Percentiles rank a stretch among this genome's conserved stretches.
phyloP scores from a whole-genome alignment of 768 basidiomycete species.

The Macrocybe gigantea region DNA sequence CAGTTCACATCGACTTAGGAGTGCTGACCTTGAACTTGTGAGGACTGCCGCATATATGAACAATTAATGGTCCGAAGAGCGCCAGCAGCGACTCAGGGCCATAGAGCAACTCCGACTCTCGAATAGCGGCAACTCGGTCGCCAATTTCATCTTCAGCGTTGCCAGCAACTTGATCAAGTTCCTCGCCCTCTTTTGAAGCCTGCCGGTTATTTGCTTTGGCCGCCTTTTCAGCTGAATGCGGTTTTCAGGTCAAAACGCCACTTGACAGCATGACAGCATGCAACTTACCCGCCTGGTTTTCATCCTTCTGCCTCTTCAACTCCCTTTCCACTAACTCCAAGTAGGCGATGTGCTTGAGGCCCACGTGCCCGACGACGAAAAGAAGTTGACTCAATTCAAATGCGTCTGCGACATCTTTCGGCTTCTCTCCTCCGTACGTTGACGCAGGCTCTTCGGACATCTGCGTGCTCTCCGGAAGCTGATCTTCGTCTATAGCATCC shows the following conservation, averaged over 20 bases:
- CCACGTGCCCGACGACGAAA: slow-evolving; percentile 93
- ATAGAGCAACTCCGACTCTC: slow-evolving; percentile 85
- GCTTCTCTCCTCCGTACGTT: slow-evolving; percentile 21
- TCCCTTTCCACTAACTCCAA: slow-evolving; percentile 94
- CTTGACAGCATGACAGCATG: neutral
- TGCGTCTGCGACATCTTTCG: slow-evolving; percentile 66
- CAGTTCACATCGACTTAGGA: neutral
- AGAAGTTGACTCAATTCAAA: slow-evolving; percentile 91
- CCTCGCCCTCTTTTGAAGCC: slow-evolving; percentile 63
- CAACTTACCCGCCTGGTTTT: slow-evolving; percentile 65
- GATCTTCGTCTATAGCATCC: slow-evolving; percentile 55
- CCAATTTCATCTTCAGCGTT: slow-evolving; percentile 99
- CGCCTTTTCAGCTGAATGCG: slow-evolving; percentile 51
- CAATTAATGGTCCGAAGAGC: slow-evolving; percentile 84
- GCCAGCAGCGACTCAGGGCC: slow-evolving; percentile 77
- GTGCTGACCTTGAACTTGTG: slow-evolving; percentile 78
- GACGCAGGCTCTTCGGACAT: slow-evolving; percentile 20
- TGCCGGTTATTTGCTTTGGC: slow-evolving; percentile 28
- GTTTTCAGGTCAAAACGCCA: neutral
- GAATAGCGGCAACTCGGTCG: slow-evolving; percentile 76
- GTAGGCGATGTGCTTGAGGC: slow-evolving; percentile 96
- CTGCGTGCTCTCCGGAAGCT: slow-evolving; percentile 26
- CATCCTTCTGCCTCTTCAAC: slow-evolving; percentile 94
- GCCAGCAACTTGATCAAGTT: slow-evolving; percentile 95
- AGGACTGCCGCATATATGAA: slow-evolving; percentile 86